Evolutionary conservation across 2,329 filamentous ascomycete genomes (phyloP).

Genomic region (Diplodia corticola): DNA sequence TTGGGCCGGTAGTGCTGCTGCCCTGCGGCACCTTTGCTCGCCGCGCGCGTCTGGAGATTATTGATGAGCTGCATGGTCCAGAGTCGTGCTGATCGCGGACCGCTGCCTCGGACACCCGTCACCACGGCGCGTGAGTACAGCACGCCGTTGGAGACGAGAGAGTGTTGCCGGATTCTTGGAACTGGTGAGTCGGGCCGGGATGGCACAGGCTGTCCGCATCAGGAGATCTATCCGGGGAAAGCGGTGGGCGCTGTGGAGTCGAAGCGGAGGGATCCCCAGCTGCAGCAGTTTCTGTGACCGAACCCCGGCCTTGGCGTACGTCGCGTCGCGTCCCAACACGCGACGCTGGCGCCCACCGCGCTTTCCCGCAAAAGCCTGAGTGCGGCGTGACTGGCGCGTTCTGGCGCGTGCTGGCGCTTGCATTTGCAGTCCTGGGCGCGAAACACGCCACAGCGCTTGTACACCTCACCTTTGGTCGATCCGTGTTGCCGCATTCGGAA

Average conservation of each 20-base stretch:
- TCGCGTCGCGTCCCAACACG: not conserved
- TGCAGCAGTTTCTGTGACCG: not conserved
- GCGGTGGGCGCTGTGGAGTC: constrained; percentile 1
- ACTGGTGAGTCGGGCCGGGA: constrained; percentile 4
- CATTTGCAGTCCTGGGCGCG: not conserved
- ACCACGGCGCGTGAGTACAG: not conserved
- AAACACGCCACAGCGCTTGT: not conserved
- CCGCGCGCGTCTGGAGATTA: not conserved
- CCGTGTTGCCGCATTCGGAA: not conserved
- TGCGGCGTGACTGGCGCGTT: not conserved
- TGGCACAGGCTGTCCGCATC: not conserved
- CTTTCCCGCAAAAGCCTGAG: not conserved
- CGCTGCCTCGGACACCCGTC: not conserved
- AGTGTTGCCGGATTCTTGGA: not conserved
- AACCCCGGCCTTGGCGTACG: constrained; percentile 8
- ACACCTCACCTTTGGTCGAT: not conserved
- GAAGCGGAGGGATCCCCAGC: constrained; percentile 16
- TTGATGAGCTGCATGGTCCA: too few relatives aligned
- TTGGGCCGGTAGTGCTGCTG: not conserved
- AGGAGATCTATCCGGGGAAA: constrained; percentile 18
- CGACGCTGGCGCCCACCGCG: constrained; percentile 1
- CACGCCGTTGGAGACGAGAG: not conserved
- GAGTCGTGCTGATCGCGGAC: not conserved
- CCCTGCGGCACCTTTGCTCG: not conserved
- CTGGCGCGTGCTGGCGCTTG: not conserved